phyloP scores from a whole-genome alignment of 2,329 filamentous ascomycete genomes.

The Colletotrichum sp. region DNA sequence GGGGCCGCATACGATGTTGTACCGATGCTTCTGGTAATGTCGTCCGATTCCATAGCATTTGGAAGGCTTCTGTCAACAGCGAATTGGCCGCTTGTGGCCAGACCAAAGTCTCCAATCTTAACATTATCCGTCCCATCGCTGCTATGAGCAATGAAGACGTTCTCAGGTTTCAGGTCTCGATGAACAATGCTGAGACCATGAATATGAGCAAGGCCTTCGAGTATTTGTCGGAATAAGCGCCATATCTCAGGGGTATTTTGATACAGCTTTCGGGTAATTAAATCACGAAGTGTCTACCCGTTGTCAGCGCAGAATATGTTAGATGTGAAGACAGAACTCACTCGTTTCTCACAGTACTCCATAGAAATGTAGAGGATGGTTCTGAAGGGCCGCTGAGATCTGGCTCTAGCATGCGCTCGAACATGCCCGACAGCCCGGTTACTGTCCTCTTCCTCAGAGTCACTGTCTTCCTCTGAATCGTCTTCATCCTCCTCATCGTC shows the following conservation, averaged over 20 bases:
- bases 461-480: slow-evolving; percentile 48
- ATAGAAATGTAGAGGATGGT: slow-evolving; percentile 96
- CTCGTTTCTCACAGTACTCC: slow-evolving; percentile 95
- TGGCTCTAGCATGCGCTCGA: slow-evolving; percentile 18
- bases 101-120: slow-evolving; percentile 94
- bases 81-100: slow-evolving; percentile 88
- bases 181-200: slow-evolving; percentile 93
- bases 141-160: slow-evolving; percentile 81
- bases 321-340: slow-evolving; percentile 38
- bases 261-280: slow-evolving; percentile 78
- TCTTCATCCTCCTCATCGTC: slow-evolving; percentile 42
- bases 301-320: slow-evolving; percentile 10
- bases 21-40: slow-evolving; percentile 73
- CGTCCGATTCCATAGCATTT: slow-evolving; percentile 51
- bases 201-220: slow-evolving; percentile 89
- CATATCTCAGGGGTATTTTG: slow-evolving; percentile 81
- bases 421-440: slow-evolving; percentile 21
- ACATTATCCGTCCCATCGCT: slow-evolving; percentile 83
- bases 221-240: slow-evolving; percentile 87
- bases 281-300: slow-evolving; percentile 77
- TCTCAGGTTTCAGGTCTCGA: slow-evolving; percentile 94
- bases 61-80: slow-evolving; percentile 58
- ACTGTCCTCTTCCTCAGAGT: slow-evolving; percentile 36
- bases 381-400: slow-evolving; percentile 57
- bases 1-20: slow-evolving; percentile 94